Conservation (phyloP, 2,329 filamentous ascomycete species). For the Ustulina deusta region DNA sequence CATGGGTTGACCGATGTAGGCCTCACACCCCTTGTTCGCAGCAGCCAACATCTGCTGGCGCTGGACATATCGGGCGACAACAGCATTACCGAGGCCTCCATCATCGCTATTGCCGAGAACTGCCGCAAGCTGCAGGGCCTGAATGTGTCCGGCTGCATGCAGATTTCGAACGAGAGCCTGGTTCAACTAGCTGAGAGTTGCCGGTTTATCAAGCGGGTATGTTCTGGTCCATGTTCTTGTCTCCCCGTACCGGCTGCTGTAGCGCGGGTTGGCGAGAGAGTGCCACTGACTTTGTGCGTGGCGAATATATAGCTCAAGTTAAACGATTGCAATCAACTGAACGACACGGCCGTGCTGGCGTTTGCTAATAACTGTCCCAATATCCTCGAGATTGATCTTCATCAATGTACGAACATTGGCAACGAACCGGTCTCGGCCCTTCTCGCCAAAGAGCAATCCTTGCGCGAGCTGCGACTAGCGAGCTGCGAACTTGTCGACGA, state of each 20-base stretch:
- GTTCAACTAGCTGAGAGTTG: slow-evolving; percentile 84
- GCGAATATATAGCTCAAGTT: slow-evolving; percentile 81
- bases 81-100: slow-evolving; percentile 59
- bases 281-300: slow-evolving; percentile 48
- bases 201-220: slow-evolving; percentile 85
- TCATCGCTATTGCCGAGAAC: slow-evolving; percentile 77
- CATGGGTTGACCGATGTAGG: slow-evolving; percentile 85
- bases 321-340: slow-evolving; percentile 89
- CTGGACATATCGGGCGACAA: slow-evolving; percentile 88
- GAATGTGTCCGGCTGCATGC: slow-evolving; percentile 88
- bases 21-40: slow-evolving; percentile 80
- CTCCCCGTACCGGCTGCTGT: not conserved
- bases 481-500: slow-evolving; percentile 89
- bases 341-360: slow-evolving; percentile 82
- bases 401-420: slow-evolving; percentile 83
- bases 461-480: slow-evolving; percentile 91
- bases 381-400: slow-evolving; percentile 95
- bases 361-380: slow-evolving; percentile 91
- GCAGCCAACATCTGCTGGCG: slow-evolving; percentile 84
- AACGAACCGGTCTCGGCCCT: slow-evolving; percentile 87
- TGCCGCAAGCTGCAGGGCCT: slow-evolving; percentile 89
- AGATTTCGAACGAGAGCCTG: slow-evolving; percentile 88
- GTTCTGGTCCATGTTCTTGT: slow-evolving; percentile 48
- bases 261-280: slow-evolving; percentile 8
- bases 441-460: slow-evolving; percentile 79